phyloP scores from a whole-genome alignment of 805 yeast genomes.

The Candida maesae region DNA sequence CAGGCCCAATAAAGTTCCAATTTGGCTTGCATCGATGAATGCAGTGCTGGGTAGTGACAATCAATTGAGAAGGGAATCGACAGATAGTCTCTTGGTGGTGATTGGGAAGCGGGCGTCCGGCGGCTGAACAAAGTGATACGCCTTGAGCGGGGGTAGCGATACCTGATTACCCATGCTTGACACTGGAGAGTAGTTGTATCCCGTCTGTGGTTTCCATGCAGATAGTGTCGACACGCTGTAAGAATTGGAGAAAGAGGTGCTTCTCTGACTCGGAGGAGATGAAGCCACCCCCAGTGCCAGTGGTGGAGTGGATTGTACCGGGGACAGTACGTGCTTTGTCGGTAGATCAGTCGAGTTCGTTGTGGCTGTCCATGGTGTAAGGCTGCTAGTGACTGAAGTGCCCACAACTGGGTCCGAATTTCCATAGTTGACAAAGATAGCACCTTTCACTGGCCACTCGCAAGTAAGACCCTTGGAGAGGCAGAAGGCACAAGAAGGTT shows the following conservation, averaged over 20 bases:
- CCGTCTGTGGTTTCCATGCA: not conserved
- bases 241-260: not conserved
- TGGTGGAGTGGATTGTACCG: too few species aligned
- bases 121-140: constrained; percentile 10
- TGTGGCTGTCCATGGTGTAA: too few species aligned
- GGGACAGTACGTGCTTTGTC: too few species aligned
- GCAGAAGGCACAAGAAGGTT: constrained; percentile 16
- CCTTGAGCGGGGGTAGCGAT: constrained; percentile 11
- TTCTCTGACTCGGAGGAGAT: not conserved
- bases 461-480: constrained; percentile 13
- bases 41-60: not conserved
- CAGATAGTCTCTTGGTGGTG: constrained; percentile 12
- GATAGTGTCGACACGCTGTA: not conserved
- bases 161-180: not conserved
- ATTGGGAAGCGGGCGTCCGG: not conserved
- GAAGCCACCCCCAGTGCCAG: too few species aligned
- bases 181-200: not conserved
- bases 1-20: too few species aligned
- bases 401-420: not conserved
- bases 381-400: not conserved
- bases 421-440: constrained; percentile 16
- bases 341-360: too few species aligned
- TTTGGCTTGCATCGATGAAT: not conserved
- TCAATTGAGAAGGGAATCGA: constrained; percentile 15
- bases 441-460: constrained; percentile 18